Evolutionary conservation across 805 yeast species (phyloP), one percentile per base, ranked within the genome.

Genomic region (Barnettozyma vustinii): DNA sequence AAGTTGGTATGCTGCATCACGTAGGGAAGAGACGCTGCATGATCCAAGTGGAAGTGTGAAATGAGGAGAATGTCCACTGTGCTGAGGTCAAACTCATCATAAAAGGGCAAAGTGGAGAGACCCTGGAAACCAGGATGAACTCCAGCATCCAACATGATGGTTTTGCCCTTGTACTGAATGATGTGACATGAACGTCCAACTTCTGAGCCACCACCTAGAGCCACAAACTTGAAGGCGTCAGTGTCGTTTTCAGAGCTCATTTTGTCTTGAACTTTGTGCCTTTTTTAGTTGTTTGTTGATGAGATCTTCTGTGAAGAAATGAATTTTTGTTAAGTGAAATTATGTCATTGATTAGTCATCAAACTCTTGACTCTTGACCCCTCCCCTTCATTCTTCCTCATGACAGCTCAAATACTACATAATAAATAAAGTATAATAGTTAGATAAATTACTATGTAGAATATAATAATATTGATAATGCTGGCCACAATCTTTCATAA

Each of bases 131-230:
- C 99, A 1, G 99, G 99, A 68, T 94, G 99, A 27, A 94, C 89
- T 46, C 99, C 99, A 1, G 99, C 97, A 68, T 94, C 99, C 45
- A 94, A 52, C 99, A 94, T 94, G 44, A 94, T 84, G 5, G 92
- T 91, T 62, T 94, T 92, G 50, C 96, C 97, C 63, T 89, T 90
- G 68, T 85, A 94, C 56, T 87, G 91, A 30, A 94, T 73, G 40
- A 94, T 83, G 62, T 94, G 99, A 62, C 98, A 92, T 32, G 97
- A 88, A 51, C 99, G 71, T 3, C 99, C 99, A 7, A 94, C 99
- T 65, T 94, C 99, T 57, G 86, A 88, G 54, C 98, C 96, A n/a
- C 98, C 99, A 8, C 99, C 99, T 7, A 94, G 76, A 21, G 96
- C 91, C 52, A 87, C 80, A 70, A 94, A 94, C 63, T 79, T 80